Evolutionary conservation across 2,329 filamentous ascomycete species (phyloP).

Genomic region (Cytospora piceicola): DNA sequence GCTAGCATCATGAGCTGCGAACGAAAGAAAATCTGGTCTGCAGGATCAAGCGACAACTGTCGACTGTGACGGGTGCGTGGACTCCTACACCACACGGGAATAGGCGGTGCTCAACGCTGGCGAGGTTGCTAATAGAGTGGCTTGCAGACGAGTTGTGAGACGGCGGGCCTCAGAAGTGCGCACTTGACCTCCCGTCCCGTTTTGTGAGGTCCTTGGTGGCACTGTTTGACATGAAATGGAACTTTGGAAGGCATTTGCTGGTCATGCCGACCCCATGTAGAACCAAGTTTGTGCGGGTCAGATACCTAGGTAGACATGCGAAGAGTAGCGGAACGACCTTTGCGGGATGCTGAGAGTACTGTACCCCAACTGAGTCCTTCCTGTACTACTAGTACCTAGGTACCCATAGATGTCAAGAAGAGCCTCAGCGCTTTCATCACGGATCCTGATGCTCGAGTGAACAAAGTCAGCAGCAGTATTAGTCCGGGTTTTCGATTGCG

Average conservation of each 20-base stretch:
- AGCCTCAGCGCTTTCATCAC: conserved; percentile 4
- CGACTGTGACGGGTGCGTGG: conserved; percentile 5
- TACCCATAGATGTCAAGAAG: conserved; percentile 15
- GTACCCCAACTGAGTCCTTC: conserved; percentile 2
- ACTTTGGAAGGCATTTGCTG: conserved; percentile 3
- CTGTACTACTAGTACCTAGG: neutral
- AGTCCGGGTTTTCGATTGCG: neutral
- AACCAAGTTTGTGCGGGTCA: conserved; percentile 2
- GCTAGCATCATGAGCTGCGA: neutral
- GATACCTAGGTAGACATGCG: conserved; percentile 9
- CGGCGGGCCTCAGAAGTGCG: conserved; percentile 22
- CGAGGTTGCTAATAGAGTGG: conserved; percentile 21
- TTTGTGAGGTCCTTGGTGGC: conserved; percentile 3
- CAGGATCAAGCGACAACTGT: conserved; percentile 1
- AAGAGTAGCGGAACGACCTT: conserved; percentile 19
- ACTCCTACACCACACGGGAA: conserved; percentile 15
- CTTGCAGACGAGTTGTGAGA: conserved; percentile 28
- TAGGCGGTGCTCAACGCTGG: conserved; percentile 5
- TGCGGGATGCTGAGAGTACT: conserved; percentile 4
- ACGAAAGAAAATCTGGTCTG: neutral
- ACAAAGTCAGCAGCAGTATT: conserved; percentile 2
- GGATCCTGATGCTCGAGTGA: conserved; percentile 14
- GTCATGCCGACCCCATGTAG: neutral
- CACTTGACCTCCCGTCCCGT: conserved; percentile 25
- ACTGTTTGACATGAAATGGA: conserved; percentile 14